These are phyloP conservation scores for Scheffersomyces titani DNA, from an alignment of 1,139 yeast genomes.

Conservation along the genomic window DNA sequence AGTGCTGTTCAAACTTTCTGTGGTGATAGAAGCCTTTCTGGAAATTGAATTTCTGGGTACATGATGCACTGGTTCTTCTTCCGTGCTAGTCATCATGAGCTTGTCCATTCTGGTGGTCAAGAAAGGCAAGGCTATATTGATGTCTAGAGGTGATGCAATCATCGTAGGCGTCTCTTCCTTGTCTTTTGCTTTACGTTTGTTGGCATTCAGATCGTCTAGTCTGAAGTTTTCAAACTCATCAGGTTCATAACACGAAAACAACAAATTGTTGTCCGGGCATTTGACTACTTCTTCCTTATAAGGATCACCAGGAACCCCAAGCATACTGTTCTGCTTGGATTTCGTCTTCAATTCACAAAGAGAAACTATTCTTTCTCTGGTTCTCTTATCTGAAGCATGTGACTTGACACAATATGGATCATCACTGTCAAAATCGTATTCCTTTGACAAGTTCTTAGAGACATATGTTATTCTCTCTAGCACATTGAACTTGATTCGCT, in stretches of 20 bases:
- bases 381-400: conserved; percentile 21
- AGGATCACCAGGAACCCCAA: conserved; percentile 37
- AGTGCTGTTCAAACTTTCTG: conserved; percentile 1
- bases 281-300: conserved; percentile 64
- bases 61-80: conserved; percentile 16
- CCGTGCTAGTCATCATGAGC: conserved; percentile 23
- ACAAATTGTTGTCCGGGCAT: conserved; percentile 60
- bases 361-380: conserved; percentile 56
- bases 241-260: conserved; percentile 56
- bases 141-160: conserved; percentile 49
- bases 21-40: conserved; percentile 15
- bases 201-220: conserved; percentile 14
- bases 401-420: conserved; percentile 37
- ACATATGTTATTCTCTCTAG: conserved; percentile 69
- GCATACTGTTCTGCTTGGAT: conserved; percentile 33
- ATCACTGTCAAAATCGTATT: conserved; percentile 57
- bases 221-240: conserved; percentile 12
- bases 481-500: conserved; percentile 70
- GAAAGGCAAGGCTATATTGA: conserved; percentile 48
- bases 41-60: conserved; percentile 18
- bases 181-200: conserved; percentile 9
- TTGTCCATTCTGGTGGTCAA: conserved; percentile 45
- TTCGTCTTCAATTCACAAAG: conserved; percentile 65
- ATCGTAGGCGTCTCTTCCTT: conserved; percentile 18
- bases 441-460: conserved; percentile 54